Evolutionary conservation across 2,329 filamentous ascomycete species (phyloP).

Genomic region (Aspergillus sergii): DNA sequence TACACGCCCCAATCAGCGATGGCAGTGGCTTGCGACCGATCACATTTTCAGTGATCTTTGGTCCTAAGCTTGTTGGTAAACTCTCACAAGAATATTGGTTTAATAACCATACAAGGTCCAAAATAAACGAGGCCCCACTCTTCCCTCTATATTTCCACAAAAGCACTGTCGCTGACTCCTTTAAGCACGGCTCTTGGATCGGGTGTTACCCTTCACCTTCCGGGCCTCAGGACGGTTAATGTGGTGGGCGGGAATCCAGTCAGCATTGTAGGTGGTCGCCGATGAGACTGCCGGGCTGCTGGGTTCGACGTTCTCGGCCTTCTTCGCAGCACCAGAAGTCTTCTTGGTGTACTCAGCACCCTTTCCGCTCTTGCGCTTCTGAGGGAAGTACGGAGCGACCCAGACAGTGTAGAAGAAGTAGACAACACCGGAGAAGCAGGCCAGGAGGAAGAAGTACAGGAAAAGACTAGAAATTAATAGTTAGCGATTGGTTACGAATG

Average conservation of each 20-base stretch:
- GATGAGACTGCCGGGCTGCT: constrained; percentile 71
- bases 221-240: constrained; percentile 78
- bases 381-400: constrained; percentile 94
- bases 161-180: constrained; percentile 6
- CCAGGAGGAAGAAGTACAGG: constrained; percentile 88
- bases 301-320: constrained; percentile 67
- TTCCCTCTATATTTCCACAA: constrained; percentile 8
- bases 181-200: constrained; percentile 41
- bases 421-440: constrained; percentile 74
- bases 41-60: constrained; percentile 26
- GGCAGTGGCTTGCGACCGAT: constrained; percentile 18
- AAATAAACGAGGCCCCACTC: constrained; percentile 13
- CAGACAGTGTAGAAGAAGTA: constrained; percentile 99
- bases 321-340: constrained; percentile 66
- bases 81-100: constrained; percentile 11
- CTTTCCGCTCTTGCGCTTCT: constrained; percentile 65
- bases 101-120: constrained; percentile 12
- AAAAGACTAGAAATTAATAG: constrained; percentile 70
- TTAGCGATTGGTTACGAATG: constrained; percentile 11
- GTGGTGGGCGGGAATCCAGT: constrained; percentile 90
- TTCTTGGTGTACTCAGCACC: constrained; percentile 51
- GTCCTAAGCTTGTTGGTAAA: constrained; percentile 14
- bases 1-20: constrained; percentile 24
- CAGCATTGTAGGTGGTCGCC: constrained; percentile 80
- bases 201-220: constrained; percentile 57